These are phyloP conservation scores for Cystoisospora suis DNA, from an alignment of 169 alveolate species.

Conservation along the genomic window DNA sequence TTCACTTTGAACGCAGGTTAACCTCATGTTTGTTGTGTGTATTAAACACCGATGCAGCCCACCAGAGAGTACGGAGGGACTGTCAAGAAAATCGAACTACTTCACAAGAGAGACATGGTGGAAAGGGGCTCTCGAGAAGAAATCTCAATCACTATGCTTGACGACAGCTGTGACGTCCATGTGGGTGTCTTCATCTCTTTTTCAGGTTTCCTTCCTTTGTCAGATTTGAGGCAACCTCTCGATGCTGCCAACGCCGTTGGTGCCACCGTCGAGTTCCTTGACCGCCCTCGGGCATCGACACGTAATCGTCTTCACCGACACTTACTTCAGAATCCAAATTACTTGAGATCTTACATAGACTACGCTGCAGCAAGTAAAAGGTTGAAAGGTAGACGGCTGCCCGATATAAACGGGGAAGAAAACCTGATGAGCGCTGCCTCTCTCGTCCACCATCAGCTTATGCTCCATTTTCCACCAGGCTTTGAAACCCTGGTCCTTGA, in stretches of 20 bases:
- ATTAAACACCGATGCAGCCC: no score
- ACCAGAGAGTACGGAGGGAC: no score
- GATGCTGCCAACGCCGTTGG: neutral
- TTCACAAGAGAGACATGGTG: no score
- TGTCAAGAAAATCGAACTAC: no score
- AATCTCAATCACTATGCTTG: no score
- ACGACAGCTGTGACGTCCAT: no score
- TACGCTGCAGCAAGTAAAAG: neutral
- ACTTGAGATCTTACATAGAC: neutral
- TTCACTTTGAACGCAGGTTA: no score
- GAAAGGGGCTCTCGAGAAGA: no score
- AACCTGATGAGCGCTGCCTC: neutral
- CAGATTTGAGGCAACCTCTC: neutral
- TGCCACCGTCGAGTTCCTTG: neutral
- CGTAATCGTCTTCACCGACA: neutral
- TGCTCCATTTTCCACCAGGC: constrained; percentile 5
- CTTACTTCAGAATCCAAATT: neutral
- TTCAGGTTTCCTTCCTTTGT: constrained; percentile 31
- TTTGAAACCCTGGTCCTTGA: constrained; percentile 14
- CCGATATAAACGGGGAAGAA: neutral
- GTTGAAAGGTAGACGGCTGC: neutral
- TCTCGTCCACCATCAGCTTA: neutral
- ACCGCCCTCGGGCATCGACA: constrained; percentile 6
- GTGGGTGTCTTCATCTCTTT: no score
- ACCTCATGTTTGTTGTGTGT: no score